Evolutionary conservation across 371 early-diverging fungal species (phyloP).

Genomic region (Ordospora colligata): DNA sequence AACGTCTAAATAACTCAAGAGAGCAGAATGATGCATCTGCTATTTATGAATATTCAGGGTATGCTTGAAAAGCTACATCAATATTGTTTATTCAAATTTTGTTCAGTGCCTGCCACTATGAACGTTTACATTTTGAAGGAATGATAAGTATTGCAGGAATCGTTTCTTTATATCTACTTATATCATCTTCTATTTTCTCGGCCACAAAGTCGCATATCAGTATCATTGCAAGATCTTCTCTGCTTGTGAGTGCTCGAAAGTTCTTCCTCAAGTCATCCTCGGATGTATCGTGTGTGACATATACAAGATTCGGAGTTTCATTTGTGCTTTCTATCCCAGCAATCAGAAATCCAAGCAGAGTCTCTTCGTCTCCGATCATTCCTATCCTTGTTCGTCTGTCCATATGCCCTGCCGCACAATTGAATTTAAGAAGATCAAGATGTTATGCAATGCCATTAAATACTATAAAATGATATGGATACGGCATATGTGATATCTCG

Average conservation of each 20-base stretch:
- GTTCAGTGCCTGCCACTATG: background rate
- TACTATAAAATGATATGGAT: too few species aligned
- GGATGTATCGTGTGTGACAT: slow-evolving; percentile 25
- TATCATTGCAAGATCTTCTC: slow-evolving; percentile 57
- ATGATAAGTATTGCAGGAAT: slow-evolving; percentile 55
- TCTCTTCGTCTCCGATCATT: slow-evolving; percentile 58
- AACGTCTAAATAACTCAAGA: background rate
- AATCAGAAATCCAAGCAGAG: slow-evolving; percentile 55
- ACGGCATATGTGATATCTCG: too few species aligned
- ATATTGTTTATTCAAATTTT: background rate
- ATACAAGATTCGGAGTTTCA: slow-evolving; percentile 35
- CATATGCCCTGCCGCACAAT: background rate
- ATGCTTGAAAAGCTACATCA: background rate
- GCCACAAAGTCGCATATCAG: slow-evolving; percentile 54
- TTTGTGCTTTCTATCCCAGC: slow-evolving; percentile 49
- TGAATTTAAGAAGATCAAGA: too few species aligned
- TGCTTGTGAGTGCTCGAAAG: slow-evolving; percentile 29
- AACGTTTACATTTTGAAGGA: slow-evolving; percentile 37
- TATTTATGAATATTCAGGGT: background rate
- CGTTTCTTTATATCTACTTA: slow-evolving; percentile 40
- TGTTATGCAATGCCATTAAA: too few species aligned
- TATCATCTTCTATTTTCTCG: slow-evolving; percentile 40
- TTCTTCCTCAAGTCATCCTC: slow-evolving; percentile 41
- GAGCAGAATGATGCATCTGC: background rate
- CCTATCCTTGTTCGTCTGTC: slow-evolving; percentile 42